Base-by-base conservation (phyloP, 2,329 filamentous ascomycete species). In the Fonsecaea monophora region DNA sequence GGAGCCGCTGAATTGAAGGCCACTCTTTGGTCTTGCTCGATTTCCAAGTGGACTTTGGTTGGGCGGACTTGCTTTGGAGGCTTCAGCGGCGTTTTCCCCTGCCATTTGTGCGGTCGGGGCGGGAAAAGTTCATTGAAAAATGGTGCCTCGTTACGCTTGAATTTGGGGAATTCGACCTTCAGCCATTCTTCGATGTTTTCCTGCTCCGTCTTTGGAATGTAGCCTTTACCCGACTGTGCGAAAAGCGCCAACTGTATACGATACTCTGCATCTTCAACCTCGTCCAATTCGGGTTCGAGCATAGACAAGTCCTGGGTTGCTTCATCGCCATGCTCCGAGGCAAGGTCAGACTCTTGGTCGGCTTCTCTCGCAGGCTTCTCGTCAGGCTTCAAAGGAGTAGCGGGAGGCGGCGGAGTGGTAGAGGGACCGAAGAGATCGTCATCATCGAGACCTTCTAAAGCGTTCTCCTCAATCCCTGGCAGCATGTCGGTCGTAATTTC, bases 1-100 rank as follows among this genome's bases (percentile, higher is more conserved):
- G 66, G 60, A 2, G 62, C 62, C 13, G 87, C 84, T n/a, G 94
- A 87, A 64, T 89, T 88, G 77, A 98, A 99, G 32, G 86, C 84
- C 73, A 93, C 92, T 77, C 96, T 92, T 71, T 96, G 91, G 73
- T 98, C 95, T 55, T 87, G 85, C 2, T 92, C 90, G 38, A 98
- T 82, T 68, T 99, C 95, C 13, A 99, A 84, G 68, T 88, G 93
- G 64, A 97, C 85, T 78, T 99, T 99, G 21, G 90, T 94, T 0
- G 93, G 92, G 4, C 93, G 86, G 3, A 98, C 84, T 15, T 92
- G 84, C 78, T 94, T 95, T 0, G 93, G 92, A 48, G 89, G 89
- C 78, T 93, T 96, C 1, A 84, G 71, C 0, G 94, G 92, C 45
- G 88, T 87, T 78, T 97, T 95, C 64, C 90, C 89, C 68, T 91